A percentile compares a stretch with the other conserved stretches of the same genome.
phyloP scores from a whole-genome alignment of 805 yeast genomes.

The Candida cerambycidarum region DNA sequence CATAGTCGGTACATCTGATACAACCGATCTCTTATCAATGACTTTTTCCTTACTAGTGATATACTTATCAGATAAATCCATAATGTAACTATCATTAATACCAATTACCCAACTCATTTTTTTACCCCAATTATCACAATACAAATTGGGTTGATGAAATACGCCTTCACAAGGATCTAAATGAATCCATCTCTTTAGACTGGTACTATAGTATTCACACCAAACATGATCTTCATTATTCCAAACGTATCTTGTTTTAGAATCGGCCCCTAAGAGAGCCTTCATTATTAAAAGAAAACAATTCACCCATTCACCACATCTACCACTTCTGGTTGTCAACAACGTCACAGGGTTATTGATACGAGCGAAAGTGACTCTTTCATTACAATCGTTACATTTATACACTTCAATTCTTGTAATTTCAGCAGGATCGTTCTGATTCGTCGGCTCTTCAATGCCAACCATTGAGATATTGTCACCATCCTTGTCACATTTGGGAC shows the following conservation, averaged over 20 bases:
- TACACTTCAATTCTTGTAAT: slow-evolving; percentile 67
- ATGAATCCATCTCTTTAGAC: slow-evolving; percentile 76
- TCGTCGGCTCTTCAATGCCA: slow-evolving; percentile 35
- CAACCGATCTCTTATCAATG: slow-evolving; percentile 39
- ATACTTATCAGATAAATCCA: slow-evolving; percentile 72
- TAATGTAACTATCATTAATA: slow-evolving; percentile 56
- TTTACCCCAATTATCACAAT: slow-evolving; percentile 88
- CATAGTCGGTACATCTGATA: slow-evolving; percentile 42
- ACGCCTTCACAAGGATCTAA: slow-evolving; percentile 86
- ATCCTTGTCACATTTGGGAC: slow-evolving; percentile 48
- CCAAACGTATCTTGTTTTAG: slow-evolving; percentile 68
- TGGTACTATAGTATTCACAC: slow-evolving; percentile 80
- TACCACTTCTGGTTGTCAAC: slow-evolving; percentile 62
- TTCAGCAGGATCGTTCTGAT: slow-evolving; percentile 37
- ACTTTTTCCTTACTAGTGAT: slow-evolving; percentile 33
- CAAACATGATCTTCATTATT: slow-evolving; percentile 94
- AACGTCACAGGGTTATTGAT: slow-evolving; percentile 67
- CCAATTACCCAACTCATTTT: slow-evolving; percentile 88
- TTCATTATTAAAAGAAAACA: slow-evolving; percentile 70
- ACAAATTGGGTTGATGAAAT: slow-evolving; percentile 76
- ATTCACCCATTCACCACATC: slow-evolving; percentile 97
- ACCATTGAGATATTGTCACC: slow-evolving; percentile 35
- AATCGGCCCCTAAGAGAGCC: slow-evolving; percentile 51
- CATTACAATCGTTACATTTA: slow-evolving; percentile 53
- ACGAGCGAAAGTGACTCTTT: slow-evolving; percentile 64